Evolutionary conservation across 495 filamentous ascomycete species (phyloP).

Genomic region (Rhypophila decipiens): DNA sequence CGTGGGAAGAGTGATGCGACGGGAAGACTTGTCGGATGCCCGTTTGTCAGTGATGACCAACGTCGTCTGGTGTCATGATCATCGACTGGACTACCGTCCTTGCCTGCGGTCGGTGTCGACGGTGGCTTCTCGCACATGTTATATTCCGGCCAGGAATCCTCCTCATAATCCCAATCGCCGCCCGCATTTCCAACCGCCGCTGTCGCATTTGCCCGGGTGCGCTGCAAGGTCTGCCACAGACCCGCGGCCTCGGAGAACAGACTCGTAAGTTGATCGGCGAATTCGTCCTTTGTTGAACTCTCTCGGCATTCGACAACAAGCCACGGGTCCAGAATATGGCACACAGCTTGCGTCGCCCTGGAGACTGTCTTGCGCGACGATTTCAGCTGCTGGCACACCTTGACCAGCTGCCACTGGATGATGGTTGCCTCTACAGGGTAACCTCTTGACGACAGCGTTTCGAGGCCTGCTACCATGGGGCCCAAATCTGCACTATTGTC

Average conservation of each 20-base stretch:
- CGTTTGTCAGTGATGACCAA: too few species aligned
- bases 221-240: conserved; percentile 3
- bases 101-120: too few species aligned
- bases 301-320: neutral
- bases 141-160: conserved; percentile 2
- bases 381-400: neutral
- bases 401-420: conserved; percentile 6
- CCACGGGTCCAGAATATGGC: neutral
- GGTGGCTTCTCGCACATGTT: conserved; percentile 1
- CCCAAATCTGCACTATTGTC: neutral
- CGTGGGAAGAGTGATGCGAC: conserved; percentile 22
- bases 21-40: too few species aligned
- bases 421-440: conserved; percentile 5
- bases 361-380: neutral
- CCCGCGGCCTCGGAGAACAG: conserved; percentile 1
- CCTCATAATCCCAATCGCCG: too few species aligned
- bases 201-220: too few species aligned
- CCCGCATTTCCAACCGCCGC: too few species aligned
- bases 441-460: neutral
- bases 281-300: neutral
- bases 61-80: too few species aligned
- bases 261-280: neutral
- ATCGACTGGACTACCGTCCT: too few species aligned
- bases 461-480: neutral
- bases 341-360: neutral